Evolutionary conservation across 1,284 basidiomycete genomes (phyloP).

Genomic region (Malassezia yamatoensis): DNA sequence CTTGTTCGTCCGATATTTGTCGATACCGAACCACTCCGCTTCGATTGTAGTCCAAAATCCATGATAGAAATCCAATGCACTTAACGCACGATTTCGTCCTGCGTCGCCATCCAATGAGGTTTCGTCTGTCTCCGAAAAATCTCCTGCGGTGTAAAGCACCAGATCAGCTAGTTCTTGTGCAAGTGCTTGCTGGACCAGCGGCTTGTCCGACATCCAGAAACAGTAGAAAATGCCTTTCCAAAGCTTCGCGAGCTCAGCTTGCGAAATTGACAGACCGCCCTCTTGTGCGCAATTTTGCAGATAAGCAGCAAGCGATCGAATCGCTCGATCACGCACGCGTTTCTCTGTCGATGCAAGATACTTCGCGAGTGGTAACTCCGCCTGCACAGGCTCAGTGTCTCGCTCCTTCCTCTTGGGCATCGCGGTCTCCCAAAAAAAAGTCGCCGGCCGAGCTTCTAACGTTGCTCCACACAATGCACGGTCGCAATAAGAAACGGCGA

Average conservation of each 20-base stretch:
- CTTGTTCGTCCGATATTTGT: constrained; percentile 58
- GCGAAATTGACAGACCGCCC: constrained; percentile 51
- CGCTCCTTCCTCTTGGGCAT: constrained; percentile 12
- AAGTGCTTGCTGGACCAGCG: constrained; percentile 83
- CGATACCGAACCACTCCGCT: constrained; percentile 15
- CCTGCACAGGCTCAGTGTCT: constrained; percentile 3
- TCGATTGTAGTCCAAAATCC: constrained; percentile 55
- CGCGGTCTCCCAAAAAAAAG: constrained; percentile 7
- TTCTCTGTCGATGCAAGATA: constrained; percentile 52
- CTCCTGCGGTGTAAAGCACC: constrained; percentile 22
- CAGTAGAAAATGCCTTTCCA: constrained; percentile 98
- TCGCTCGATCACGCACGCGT: constrained; percentile 65
- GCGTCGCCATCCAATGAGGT: not conserved
- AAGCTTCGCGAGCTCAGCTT: constrained; percentile 73
- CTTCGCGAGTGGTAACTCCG: constrained; percentile 32
- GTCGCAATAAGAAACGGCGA: not conserved
- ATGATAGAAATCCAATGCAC: constrained; percentile 16
- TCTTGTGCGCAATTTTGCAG: constrained; percentile 23
- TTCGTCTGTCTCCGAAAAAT: not conserved
- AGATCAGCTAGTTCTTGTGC: constrained; percentile 75
- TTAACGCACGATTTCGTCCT: not conserved
- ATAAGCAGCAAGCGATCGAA: constrained; percentile 65
- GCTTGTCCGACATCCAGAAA: constrained; percentile 99
- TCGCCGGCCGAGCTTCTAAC: constrained; percentile 12
- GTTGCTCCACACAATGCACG: not conserved